Conservation (phyloP, 331 rosid species). For the Cydonia oblonga region DNA sequence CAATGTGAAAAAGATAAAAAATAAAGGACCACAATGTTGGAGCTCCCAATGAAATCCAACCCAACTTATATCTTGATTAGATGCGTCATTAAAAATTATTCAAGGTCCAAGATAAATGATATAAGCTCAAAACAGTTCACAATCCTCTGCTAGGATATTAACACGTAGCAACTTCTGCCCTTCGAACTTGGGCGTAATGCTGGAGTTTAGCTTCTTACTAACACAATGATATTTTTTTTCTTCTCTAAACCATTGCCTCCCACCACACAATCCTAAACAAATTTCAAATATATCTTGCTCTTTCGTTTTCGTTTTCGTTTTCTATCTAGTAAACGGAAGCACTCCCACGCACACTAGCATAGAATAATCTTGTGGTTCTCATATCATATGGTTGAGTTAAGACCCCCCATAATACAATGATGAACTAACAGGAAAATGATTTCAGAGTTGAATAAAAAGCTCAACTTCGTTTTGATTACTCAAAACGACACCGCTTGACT, state of each 20-base stretch:
- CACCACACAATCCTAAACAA: not conserved
- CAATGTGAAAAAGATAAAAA: not conserved
- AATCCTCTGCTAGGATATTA: not conserved
- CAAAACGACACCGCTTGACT: not conserved
- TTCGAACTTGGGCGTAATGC: not conserved
- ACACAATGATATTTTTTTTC: not conserved
- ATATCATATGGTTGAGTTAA: not conserved
- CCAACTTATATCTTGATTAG: not conserved
- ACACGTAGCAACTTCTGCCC: not conserved
- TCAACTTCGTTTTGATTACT: not conserved
- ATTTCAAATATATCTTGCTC: not conserved
- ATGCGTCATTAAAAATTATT: not conserved
- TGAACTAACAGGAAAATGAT: not conserved
- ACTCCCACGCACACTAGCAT: not conserved
- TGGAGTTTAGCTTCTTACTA: not conserved
- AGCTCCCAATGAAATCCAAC: not conserved
- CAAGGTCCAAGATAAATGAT: not conserved
- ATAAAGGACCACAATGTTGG: not conserved
- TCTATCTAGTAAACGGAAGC: not conserved
- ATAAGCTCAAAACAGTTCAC: not conserved
- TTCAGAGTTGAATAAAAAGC: not conserved
- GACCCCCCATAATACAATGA: not conserved
- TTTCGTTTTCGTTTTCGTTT: not conserved
- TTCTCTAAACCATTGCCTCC: not conserved
- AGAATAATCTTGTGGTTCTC: not conserved